A percentile compares a stretch with the other conserved stretches of the same genome.
Evolutionary conservation across 352 stramenopile genomes (phyloP).

Genomic region (Phytophthora nicotianae): DNA sequence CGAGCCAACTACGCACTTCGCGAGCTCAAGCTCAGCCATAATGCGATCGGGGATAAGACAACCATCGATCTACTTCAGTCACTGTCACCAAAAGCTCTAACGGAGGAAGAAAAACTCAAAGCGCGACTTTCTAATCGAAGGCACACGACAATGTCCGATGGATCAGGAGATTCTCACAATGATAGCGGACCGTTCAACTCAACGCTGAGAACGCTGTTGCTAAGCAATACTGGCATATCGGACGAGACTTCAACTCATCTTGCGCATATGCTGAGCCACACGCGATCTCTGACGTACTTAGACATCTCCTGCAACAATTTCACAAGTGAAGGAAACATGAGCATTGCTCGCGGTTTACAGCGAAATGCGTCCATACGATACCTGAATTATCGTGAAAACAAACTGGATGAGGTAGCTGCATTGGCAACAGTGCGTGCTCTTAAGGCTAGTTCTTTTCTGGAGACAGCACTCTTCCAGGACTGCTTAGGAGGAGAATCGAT

Average conservation of each 20-base stretch:
- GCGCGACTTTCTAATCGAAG: constrained; percentile 39
- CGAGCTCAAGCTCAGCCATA: constrained; percentile 71
- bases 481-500: constrained; percentile 48
- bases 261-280: constrained; percentile 49
- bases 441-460: constrained; percentile 38
- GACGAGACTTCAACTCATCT: constrained; percentile 54
- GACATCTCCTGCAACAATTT: constrained; percentile 64
- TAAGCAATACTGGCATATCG: constrained; percentile 68
- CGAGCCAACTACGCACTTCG: constrained; percentile 51
- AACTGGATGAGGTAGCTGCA: constrained; percentile 43
- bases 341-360: constrained; percentile 53
- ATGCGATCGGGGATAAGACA: constrained; percentile 64
- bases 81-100: constrained; percentile 45
- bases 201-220: constrained; percentile 55
- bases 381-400: constrained; percentile 71
- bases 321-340: constrained; percentile 34
- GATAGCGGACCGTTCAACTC: constrained; percentile 58
- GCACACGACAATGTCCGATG: constrained; percentile 26
- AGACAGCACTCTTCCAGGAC: constrained; percentile 59
- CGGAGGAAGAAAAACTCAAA: constrained; percentile 63
- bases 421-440: constrained; percentile 46
- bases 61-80: constrained; percentile 54
- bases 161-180: constrained; percentile 5
- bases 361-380: constrained; percentile 50
- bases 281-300: constrained; percentile 55